These are phyloP conservation scores for Suhomyces wounanorum DNA, from an alignment of 1,139 yeast species.

Conservation along the genomic window DNA sequence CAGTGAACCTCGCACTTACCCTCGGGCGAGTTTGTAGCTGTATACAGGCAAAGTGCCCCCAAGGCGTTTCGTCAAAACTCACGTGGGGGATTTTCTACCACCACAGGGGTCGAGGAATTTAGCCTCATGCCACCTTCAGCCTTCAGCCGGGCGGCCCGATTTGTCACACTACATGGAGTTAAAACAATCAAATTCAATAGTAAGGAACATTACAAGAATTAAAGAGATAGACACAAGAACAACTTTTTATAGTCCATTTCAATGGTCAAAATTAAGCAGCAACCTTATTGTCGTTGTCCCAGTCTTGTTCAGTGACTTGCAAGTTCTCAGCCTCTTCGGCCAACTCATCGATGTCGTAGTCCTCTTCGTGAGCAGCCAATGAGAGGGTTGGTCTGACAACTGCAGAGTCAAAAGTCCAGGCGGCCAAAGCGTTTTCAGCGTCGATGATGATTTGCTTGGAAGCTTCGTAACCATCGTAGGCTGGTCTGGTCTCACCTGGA, in stretches of 20 bases:
- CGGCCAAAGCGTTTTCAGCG: slow-evolving; percentile 79
- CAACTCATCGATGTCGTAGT: slow-evolving; percentile 55
- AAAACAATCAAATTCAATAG: slow-evolving; percentile 17
- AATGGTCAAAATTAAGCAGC: slow-evolving; percentile 20
- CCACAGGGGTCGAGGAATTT: background rate
- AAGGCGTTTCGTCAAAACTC: background rate
- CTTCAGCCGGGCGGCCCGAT: slow-evolving; percentile 1
- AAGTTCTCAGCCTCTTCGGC: slow-evolving; percentile 56
- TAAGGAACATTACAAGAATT: slow-evolving; percentile 21
- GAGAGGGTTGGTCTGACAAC: slow-evolving; percentile 80
- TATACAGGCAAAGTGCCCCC: background rate
- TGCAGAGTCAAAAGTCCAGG: slow-evolving; percentile 82
- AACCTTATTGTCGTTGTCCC: slow-evolving; percentile 37
- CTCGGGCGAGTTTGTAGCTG: background rate
- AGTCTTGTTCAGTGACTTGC: slow-evolving; percentile 56
- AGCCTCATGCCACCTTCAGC: slow-evolving; percentile 1
- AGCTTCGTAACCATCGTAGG: slow-evolving; percentile 86
- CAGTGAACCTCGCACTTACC: background rate
- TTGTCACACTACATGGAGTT: background rate
- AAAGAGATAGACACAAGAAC: slow-evolving; percentile 14
- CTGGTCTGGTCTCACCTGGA: slow-evolving; percentile 90
- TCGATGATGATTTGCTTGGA: slow-evolving; percentile 84
- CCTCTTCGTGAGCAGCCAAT: slow-evolving; percentile 72
- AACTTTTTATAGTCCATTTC: slow-evolving; percentile 9
- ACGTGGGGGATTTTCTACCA: background rate